Evolutionary conservation across 164 flowering plant species (phyloP).

Genomic region (Vitis labrusca): DNA sequence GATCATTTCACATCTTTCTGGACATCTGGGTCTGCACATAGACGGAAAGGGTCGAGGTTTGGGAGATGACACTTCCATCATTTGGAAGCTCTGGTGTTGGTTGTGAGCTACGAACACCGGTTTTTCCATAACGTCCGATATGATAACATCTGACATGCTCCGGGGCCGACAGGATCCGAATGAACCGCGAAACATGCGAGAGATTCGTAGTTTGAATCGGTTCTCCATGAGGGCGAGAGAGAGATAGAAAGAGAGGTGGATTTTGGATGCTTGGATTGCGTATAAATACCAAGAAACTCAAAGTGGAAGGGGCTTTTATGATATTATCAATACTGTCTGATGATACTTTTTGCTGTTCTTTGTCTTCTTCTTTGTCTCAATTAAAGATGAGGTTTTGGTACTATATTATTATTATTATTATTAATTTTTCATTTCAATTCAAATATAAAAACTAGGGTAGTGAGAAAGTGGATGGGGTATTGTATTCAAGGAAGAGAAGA

Average conservation of each 20-base stretch:
- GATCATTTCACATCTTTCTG: not conserved
- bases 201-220: slow-evolving; percentile 45
- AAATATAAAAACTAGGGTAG: too few relatives aligned
- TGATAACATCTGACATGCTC: slow-evolving; percentile 37
- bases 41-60: slow-evolving; percentile 36
- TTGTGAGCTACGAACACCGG: slow-evolving; percentile 31
- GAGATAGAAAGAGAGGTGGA: slow-evolving; percentile 1
- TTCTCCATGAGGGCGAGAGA: slow-evolving; percentile 46
- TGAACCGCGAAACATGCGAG: slow-evolving; percentile 56
- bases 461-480: too few relatives aligned
- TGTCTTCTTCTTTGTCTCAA: slow-evolving; percentile 16
- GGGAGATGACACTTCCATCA: slow-evolving; percentile 24
- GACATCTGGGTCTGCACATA: slow-evolving; percentile 31
- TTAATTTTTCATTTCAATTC: not conserved
- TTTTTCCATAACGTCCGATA: slow-evolving; percentile 37
- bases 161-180: slow-evolving; percentile 53
- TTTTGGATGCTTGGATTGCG: not conserved
- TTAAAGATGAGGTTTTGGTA: not conserved
- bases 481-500: too few relatives aligned
- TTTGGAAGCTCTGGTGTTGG: slow-evolving; percentile 12
- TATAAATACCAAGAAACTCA: slow-evolving; percentile 9
- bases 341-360: slow-evolving; percentile 16
- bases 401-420: not conserved
- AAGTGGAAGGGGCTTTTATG: slow-evolving; percentile 2
- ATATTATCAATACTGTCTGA: not conserved